Conservation (phyloP, 371 early-diverging fungal genomes). For the Haplosporangium sp. region DNA sequence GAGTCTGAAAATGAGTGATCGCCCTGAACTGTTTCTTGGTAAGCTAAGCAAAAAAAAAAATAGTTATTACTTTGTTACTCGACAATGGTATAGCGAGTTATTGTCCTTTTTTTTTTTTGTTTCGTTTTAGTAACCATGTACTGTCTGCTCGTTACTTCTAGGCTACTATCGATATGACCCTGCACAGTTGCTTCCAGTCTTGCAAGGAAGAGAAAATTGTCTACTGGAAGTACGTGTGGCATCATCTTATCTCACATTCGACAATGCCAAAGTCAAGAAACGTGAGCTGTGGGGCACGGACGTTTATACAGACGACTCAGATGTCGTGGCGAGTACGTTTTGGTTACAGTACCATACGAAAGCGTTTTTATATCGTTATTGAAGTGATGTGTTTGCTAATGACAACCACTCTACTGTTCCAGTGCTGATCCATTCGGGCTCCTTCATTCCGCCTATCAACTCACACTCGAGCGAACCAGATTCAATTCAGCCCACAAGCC, state of each 20-base stretch:
- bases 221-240: constrained; percentile 68
- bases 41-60: background rate
- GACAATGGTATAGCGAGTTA: no score
- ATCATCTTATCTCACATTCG: constrained; percentile 64
- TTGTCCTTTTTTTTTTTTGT: background rate
- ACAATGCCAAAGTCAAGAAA: constrained; percentile 65
- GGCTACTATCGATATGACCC: constrained; percentile 67
- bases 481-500: constrained; percentile 42
- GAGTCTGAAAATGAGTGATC: constrained; percentile 59
- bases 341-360: no score
- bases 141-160: constrained; percentile 7
- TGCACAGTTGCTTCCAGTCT: constrained; percentile 58
- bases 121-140: background rate
- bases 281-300: constrained; percentile 89
- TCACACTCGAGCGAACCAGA: constrained; percentile 25
- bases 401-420: background rate
- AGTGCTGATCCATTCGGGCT: constrained; percentile 71
- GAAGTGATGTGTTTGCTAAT: no score
- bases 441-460: constrained; percentile 51
- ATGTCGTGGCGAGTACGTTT: constrained; percentile 79
- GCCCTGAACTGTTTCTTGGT: constrained; percentile 60
- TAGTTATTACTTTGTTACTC: background rate
- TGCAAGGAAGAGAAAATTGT: constrained; percentile 64
- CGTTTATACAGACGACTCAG: constrained; percentile 90
- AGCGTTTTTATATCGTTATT: no score